Base-by-base conservation (phyloP, 2,329 filamentous ascomycete species). In the Cercospora zeae-maydis region DNA sequence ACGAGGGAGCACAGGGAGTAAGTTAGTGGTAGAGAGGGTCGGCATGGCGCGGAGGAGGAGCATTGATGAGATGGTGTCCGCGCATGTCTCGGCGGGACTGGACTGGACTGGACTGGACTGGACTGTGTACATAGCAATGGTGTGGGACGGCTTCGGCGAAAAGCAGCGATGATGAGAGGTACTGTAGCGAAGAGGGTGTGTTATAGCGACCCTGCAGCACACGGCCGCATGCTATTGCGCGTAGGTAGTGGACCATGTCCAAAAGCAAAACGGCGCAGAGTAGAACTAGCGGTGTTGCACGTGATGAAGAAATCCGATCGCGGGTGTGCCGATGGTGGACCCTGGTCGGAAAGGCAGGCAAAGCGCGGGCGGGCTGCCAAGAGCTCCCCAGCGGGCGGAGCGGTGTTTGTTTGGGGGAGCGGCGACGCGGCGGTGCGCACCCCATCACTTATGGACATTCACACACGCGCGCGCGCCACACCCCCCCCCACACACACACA, bases 141-240 rank as follows among this genome's bases (percentile, higher is more conserved):
- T 27, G 27, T 19, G 27, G 19, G 9, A 27, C 24, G 24, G 24
- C 24, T 3, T 6, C 24, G 42, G 21, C 10, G 21, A 10, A 47
- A 3, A 34, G 31, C 31, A 34, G 42, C 9, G 19, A 47, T 10
- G 11, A 47, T 27, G 42, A 10, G 19, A 47, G 21, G 42, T 27
- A 27, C 14, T 19, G n/a, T n/a, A n/a, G n/a, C n/a, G n/a, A n/a
- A n/a, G 42, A 47, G 42, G 7, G 42, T 6, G 34, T 31, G 54
- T 58, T 39, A 59, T 59, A 63, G 61, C 47, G 55, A 63, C 61
- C 61, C 61, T 63, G 61, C 56, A 63, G 61, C 14, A 37, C 31
- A 56, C 61, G 54, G 47, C 49, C 39, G 39, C 47, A 21, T 60
- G 47, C 21, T 27, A 31, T 56, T 33, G 49, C 37, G 51, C 45